These are phyloP conservation scores for Smittium mucronatum DNA, from an alignment of 371 early-diverging fungal genomes.

Conservation along the genomic window DNA sequence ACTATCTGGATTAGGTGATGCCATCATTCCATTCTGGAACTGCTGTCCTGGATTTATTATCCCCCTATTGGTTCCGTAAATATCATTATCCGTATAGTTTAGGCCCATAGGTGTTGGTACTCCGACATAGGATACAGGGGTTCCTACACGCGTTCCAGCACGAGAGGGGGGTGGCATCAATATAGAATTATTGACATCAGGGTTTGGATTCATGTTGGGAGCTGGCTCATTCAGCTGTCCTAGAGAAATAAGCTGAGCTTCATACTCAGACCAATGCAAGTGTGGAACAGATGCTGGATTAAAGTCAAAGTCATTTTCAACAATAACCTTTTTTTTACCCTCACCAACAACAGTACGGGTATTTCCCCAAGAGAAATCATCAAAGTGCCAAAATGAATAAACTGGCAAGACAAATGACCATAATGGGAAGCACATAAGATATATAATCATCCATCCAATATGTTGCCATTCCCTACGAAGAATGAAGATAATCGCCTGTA, in stretches of 20 bases:
- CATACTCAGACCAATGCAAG: constrained; percentile 80
- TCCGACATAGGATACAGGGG: background rate
- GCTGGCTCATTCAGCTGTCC: constrained; percentile 30
- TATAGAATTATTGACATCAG: constrained; percentile 18
- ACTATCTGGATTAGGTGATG: background rate
- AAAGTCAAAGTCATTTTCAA: constrained; percentile 49
- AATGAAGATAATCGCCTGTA: constrained; percentile 67
- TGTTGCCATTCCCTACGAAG: constrained; percentile 80
- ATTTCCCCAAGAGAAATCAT: constrained; percentile 96
- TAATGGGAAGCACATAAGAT: constrained; percentile 66
- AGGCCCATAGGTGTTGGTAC: background rate
- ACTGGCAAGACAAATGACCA: constrained; percentile 66
- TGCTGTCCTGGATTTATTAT: background rate
- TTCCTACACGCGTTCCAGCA: constrained; percentile 7
- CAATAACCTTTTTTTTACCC: constrained; percentile 41
- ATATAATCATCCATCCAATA: constrained; percentile 88
- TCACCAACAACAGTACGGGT: constrained; percentile 83
- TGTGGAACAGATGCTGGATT: constrained; percentile 73
- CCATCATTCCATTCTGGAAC: background rate
- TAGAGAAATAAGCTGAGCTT: constrained; percentile 37
- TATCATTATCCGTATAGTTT: background rate
- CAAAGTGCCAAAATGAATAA: constrained; percentile 91
- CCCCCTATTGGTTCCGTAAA: background rate
- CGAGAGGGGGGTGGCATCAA: background rate
- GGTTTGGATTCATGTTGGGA: constrained; percentile 31